A percentile compares a stretch with the other conserved stretches of the same genome.
These are phyloP conservation scores for Pseudocercospora cruenta DNA, from an alignment of 2,329 filamentous ascomycete species.

Conservation along the genomic window DNA sequence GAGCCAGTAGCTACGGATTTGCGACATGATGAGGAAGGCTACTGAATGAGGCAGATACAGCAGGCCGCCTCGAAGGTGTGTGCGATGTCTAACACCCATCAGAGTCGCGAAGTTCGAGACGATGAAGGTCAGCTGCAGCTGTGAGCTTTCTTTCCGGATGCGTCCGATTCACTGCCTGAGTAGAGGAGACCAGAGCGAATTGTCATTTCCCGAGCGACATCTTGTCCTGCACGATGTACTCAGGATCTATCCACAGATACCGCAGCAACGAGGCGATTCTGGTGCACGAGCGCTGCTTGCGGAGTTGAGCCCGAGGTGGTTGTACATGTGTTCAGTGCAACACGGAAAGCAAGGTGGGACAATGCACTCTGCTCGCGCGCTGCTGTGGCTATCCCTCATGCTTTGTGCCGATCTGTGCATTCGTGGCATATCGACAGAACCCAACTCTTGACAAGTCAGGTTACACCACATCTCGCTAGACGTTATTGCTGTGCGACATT, in stretches of 20 bases:
- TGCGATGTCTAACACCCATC: too few species aligned
- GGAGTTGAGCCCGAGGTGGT: not conserved
- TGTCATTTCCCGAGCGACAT: too few species aligned
- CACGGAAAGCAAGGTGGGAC: not conserved
- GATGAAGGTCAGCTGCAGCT: not conserved
- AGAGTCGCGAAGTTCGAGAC: too few species aligned
- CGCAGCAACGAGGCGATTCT: not conserved
- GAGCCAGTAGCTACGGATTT: not conserved
- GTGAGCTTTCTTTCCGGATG: not conserved
- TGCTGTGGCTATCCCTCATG: not conserved
- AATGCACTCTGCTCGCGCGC: not conserved
- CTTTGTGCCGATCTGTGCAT: not conserved
- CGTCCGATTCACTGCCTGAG: too few species aligned
- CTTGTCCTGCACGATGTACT: too few species aligned
- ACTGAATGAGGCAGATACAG: too few species aligned
- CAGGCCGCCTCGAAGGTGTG: too few species aligned
- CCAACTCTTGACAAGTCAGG: not conserved
- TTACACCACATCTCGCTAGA: not conserved
- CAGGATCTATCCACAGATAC: too few species aligned
- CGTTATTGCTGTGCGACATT: not conserved
- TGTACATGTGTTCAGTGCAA: not conserved
- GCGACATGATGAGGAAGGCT: not conserved
- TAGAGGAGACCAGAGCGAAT: too few species aligned
- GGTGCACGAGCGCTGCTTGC: not conserved
- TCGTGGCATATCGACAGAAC: not conserved